phyloP scores from a whole-genome alignment of 140 eudicot species.

The Flaveria floridana region DNA sequence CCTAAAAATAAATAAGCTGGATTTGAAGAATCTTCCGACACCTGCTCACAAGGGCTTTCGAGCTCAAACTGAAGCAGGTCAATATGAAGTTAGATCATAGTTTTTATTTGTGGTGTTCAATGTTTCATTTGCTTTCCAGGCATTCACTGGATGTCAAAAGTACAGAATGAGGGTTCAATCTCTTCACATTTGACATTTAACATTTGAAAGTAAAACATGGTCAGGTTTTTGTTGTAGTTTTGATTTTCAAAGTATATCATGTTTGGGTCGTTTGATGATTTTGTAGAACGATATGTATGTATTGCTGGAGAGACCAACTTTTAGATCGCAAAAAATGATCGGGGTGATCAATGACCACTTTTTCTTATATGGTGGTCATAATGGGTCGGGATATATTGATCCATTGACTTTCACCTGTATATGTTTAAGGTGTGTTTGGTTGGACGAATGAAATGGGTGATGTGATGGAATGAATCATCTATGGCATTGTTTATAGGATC shows the following conservation, averaged over 20 bases:
- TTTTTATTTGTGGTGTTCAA: not conserved
- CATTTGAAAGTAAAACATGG: not conserved
- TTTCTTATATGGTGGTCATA: too few species aligned
- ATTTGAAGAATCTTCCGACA: conserved; percentile 60
- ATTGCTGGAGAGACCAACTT: not conserved
- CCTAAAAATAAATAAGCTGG: conserved; percentile 68
- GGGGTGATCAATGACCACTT: not conserved
- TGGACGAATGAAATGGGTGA: too few species aligned
- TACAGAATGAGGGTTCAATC: not conserved
- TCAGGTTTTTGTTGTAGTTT: not conserved
- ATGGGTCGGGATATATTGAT: too few species aligned
- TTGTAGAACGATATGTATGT: not conserved
- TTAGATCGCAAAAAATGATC: not conserved
- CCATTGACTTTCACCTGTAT: too few species aligned
- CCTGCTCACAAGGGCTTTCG: conserved; percentile 91
- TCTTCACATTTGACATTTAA: not conserved
- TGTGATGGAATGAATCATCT: too few species aligned
- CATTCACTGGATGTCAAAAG: not conserved
- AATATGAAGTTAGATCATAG: conserved; percentile 75
- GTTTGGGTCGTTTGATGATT: not conserved
- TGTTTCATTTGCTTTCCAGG: not conserved
- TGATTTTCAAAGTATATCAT: not conserved
- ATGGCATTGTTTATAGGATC: too few species aligned
- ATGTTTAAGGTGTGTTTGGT: too few species aligned
- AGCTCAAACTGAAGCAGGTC: conserved; percentile 73